Conservation (phyloP, 2,329 filamentous ascomycete species). For the Arthrobotrys iridis region DNA sequence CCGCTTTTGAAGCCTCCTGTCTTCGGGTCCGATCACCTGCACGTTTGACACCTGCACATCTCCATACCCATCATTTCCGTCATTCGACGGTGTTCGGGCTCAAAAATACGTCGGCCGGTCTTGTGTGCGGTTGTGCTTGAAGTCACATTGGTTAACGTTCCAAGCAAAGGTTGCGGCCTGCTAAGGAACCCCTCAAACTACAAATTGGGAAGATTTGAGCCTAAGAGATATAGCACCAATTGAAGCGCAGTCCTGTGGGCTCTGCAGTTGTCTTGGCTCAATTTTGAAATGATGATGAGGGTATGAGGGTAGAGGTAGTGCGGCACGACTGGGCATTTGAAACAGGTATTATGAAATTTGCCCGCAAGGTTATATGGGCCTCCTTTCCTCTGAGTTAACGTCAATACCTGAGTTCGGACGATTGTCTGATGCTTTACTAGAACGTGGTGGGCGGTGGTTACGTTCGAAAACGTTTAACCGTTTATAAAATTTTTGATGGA, state of each 20-base stretch:
- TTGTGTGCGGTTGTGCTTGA: too few relatives aligned
- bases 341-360: constrained; percentile 1
- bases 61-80: background rate
- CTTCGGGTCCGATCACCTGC: constrained; percentile 1
- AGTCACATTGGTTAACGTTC: too few relatives aligned
- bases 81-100: background rate
- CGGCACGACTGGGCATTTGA: constrained; percentile 1
- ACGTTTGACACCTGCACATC: background rate
- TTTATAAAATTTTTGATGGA: too few relatives aligned
- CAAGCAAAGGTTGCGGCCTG: background rate
- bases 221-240: background rate
- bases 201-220: background rate
- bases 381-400: background rate
- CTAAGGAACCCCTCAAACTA: background rate
- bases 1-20: background rate
- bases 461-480: background rate
- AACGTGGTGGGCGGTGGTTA: background rate
- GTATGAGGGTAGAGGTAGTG: background rate
- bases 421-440: background rate
- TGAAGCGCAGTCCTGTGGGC: background rate
- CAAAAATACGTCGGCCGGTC: too few relatives aligned
- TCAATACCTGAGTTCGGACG: constrained; percentile 1
- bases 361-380: background rate
- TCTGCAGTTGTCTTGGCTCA: background rate
- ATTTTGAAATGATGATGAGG: constrained; percentile 14